These are phyloP conservation scores for Tylopilus intermedius DNA, from an alignment of 768 basidiomycete genomes.

Conservation along the genomic window DNA sequence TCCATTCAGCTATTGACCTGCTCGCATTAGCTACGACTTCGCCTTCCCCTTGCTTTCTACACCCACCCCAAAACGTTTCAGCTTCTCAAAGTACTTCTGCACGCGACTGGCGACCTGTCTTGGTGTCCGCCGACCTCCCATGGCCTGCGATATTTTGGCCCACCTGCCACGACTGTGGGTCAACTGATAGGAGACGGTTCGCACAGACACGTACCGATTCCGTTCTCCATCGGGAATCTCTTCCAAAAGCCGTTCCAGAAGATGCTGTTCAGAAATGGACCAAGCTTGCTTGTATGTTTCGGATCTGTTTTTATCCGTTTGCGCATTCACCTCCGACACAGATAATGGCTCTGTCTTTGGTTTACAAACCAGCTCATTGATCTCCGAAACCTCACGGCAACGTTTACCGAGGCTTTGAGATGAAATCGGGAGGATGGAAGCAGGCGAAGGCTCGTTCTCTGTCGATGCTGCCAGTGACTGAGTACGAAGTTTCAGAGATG, in stretches of 20 bases:
- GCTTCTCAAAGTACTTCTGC: conserved; percentile 83
- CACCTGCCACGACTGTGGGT: conserved; percentile 42
- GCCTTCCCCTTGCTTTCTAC: conserved; percentile 28
- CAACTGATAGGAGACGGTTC: conserved; percentile 1
- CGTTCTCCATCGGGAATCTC: conserved; percentile 75
- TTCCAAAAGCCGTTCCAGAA: conserved; percentile 67
- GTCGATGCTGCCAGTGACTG: conserved; percentile 10
- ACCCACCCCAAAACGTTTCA: conserved; percentile 67
- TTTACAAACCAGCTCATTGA: conserved; percentile 14
- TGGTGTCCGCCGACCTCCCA: conserved; percentile 72
- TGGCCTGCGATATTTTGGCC: conserved; percentile 77
- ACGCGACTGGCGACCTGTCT: conserved; percentile 86
- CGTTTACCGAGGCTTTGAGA: conserved; percentile 25
- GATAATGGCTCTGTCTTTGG: conserved; percentile 13
- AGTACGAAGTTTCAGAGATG: conserved; percentile 28
- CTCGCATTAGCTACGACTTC: conserved; percentile 14
- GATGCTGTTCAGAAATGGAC: conserved; percentile 70
- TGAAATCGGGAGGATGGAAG: conserved; percentile 11
- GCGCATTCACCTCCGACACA: conserved; percentile 17
- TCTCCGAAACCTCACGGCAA: conserved; percentile 19
- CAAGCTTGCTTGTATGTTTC: conserved; percentile 85
- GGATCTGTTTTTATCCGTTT: conserved; percentile 21
- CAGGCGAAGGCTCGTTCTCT: conserved; percentile 8
- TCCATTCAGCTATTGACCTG: background rate
- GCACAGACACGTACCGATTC: conserved; percentile 48